Percentiles rank a stretch among this genome's conserved stretches.
Conservation (phyloP, 2,329 filamentous ascomycete genomes). For the Fusarium equiseti region DNA sequence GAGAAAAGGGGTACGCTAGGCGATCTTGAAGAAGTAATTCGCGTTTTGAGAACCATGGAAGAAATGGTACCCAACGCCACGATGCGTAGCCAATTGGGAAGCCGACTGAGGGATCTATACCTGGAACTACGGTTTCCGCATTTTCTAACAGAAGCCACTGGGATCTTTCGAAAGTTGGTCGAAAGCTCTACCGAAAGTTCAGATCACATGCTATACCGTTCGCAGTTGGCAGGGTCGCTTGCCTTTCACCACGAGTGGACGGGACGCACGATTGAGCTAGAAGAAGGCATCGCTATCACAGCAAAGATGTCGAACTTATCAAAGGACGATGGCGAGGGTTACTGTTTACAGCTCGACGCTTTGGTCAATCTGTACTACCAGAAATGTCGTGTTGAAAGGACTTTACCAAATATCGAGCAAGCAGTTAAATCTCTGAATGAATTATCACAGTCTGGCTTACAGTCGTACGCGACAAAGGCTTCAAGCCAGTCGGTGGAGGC, state of each 20-base stretch:
- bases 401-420: rapidly evolving
- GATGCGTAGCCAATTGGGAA: background rate
- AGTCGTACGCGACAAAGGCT: rapidly evolving
- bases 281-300: rapidly evolving
- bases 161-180: background rate
- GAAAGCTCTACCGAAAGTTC: rapidly evolving
- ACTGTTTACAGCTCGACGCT: rapidly evolving
- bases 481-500: background rate
- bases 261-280: rapidly evolving
- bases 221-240: background rate
- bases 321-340: rapidly evolving
- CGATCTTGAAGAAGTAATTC: background rate
- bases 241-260: background rate
- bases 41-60: background rate
- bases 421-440: rapidly evolving
- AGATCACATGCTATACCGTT: rapidly evolving
- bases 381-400: background rate
- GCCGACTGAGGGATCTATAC: rapidly evolving
- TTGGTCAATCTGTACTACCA: rapidly evolving
- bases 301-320: rapidly evolving
- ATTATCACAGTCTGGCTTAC: rapidly evolving
- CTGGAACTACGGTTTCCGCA: background rate
- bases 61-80: background rate
- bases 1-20: background rate
- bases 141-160: background rate